A percentile compares a stretch with the other conserved stretches of the same genome.
These are phyloP conservation scores for Sordaria brevicollis DNA, from an alignment of 495 filamentous ascomycete genomes.

Conservation along the genomic window DNA sequence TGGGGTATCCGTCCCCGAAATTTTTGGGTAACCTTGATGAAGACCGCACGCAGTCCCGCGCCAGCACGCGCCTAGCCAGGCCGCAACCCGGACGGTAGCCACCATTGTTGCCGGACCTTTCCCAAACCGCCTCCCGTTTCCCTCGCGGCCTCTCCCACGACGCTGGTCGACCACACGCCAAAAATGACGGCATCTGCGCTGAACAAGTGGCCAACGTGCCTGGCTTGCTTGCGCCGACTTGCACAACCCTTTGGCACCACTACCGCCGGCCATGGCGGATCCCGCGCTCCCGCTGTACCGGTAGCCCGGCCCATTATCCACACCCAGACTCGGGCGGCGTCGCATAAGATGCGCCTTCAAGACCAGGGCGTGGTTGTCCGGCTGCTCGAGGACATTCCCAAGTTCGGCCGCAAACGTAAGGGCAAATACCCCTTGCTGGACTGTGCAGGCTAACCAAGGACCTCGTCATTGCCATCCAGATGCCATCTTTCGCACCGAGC, in stretches of 20 bases:
- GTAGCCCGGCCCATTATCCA: not conserved
- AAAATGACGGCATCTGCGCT: constrained; percentile 11
- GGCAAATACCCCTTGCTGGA: not conserved
- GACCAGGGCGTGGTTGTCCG: constrained; percentile 46
- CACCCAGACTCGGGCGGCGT: constrained; percentile 20
- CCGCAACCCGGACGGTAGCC: not conserved
- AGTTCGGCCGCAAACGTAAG: constrained; percentile 50
- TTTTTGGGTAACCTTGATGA: not conserved
- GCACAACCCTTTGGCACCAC: constrained; percentile 8
- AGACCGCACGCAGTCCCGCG: not conserved
- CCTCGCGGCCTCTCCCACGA: not conserved
- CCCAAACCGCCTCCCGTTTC: not conserved
- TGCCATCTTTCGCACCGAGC: constrained; percentile 33
- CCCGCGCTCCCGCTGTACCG: constrained; percentile 1
- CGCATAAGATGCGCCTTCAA: constrained; percentile 9
- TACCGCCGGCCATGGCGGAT: constrained; percentile 1
- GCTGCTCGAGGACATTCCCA: constrained; percentile 47
- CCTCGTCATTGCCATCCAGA: constrained; percentile 14
- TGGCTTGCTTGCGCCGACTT: constrained; percentile 19
- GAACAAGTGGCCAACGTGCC: constrained; percentile 18
- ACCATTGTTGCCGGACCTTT: not conserved
- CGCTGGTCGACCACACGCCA: not conserved
- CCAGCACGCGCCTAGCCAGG: not conserved
- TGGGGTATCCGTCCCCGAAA: not conserved
- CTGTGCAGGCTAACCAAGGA: not conserved